Conservation (phyloP, 2,329 filamentous ascomycete species). For the Pseudocercospora fijiensis region DNA sequence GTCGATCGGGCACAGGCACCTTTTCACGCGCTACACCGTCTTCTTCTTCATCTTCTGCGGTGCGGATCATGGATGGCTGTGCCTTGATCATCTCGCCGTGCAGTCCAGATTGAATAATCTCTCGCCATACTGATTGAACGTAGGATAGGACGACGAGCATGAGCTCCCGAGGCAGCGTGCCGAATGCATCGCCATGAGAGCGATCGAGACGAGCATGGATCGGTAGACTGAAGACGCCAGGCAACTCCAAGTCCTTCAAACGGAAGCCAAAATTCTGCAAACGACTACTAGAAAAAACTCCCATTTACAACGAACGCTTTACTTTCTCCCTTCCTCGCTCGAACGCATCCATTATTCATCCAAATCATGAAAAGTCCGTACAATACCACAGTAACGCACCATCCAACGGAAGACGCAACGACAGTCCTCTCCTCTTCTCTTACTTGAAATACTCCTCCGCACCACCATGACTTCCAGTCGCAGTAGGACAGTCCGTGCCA, state of each 20-base stretch:
- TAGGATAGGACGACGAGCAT: conserved; percentile 8
- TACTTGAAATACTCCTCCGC: conserved; percentile 27
- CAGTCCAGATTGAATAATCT: conserved; percentile 16
- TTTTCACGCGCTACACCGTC: not conserved
- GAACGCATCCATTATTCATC: not conserved
- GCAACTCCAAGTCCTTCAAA: no score
- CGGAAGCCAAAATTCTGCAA: not conserved
- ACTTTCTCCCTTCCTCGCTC: not conserved
- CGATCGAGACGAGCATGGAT: not conserved
- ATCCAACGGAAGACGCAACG: no score
- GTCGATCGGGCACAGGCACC: conserved; percentile 1
- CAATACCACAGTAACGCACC: not conserved
- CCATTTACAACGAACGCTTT: not conserved
- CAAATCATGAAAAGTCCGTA: not conserved
- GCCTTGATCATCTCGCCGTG: not conserved
- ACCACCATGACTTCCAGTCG: conserved; percentile 21
- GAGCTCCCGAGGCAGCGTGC: conserved; percentile 10
- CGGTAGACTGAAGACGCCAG: conserved; percentile 3
- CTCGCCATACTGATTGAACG: conserved; percentile 9
- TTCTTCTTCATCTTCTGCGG: not conserved
- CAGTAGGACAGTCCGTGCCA: conserved; percentile 41
- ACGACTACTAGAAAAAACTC: not conserved
- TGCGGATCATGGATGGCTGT: not conserved
- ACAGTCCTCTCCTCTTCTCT: not conserved
- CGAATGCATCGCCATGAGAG: conserved; percentile 12